A percentile compares a stretch with the other conserved stretches of the same genome.
Evolutionary conservation across 1,284 basidiomycete genomes (phyloP).

Genomic region (Peniophora sp.): DNA sequence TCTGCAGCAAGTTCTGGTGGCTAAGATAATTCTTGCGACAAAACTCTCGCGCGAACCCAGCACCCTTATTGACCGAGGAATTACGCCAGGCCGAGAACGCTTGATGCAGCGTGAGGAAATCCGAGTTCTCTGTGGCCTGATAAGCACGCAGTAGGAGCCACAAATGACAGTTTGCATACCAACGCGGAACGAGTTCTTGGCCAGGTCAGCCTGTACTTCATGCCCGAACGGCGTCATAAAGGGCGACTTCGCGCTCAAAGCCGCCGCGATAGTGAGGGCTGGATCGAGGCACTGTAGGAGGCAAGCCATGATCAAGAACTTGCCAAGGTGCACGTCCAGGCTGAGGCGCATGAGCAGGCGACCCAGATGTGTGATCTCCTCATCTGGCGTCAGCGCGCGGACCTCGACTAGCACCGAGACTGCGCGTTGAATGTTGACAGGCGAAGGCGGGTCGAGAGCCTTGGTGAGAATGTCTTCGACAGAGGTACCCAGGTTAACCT

Average conservation of each 20-base stretch:
- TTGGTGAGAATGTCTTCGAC: constrained; percentile 88
- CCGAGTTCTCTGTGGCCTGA: constrained; percentile 71
- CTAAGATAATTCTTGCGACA: constrained; percentile 84
- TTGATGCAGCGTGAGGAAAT: constrained; percentile 91
- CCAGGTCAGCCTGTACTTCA: constrained; percentile 82
- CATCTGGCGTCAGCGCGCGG: constrained; percentile 75
- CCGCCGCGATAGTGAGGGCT: constrained; percentile 91
- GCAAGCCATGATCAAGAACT: constrained; percentile 85
- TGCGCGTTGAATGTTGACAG: constrained; percentile 88
- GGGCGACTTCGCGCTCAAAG: constrained; percentile 89
- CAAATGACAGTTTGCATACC: constrained; percentile 38
- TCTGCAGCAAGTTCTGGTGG: constrained; percentile 90
- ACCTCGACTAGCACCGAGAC: constrained; percentile 90
- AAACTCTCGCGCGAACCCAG: constrained; percentile 59
- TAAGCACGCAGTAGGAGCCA: constrained; percentile 1
- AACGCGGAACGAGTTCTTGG: constrained; percentile 75
- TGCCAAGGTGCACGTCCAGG: constrained; percentile 94
- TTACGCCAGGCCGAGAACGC: constrained; percentile 86
- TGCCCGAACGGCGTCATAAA: constrained; percentile 87
- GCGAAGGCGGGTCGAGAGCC: constrained; percentile 86
- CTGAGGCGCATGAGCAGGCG: constrained; percentile 88
- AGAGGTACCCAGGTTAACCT: constrained; percentile 77
- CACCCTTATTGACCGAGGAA: constrained; percentile 63
- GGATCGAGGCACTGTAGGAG: constrained; percentile 91
- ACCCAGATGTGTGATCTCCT: constrained; percentile 96